phyloP scores from a whole-genome alignment of 2,329 filamentous ascomycete genomes.

The Sporothrix schenckii region DNA sequence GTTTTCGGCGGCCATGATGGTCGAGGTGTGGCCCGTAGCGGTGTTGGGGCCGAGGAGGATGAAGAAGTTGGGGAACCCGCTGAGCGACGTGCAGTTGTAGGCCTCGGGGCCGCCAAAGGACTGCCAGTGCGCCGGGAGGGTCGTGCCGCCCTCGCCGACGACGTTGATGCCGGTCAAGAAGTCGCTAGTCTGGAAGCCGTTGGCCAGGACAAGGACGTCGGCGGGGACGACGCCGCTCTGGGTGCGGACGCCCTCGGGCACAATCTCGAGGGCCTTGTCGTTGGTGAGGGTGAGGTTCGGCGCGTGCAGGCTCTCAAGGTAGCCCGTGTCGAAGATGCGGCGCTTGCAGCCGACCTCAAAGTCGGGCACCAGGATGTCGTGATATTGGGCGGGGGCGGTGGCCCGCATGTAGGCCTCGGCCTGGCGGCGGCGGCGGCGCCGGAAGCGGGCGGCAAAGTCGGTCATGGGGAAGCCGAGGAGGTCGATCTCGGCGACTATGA shows the following conservation, averaged over 20 bases:
- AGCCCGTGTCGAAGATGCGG: conserved; percentile 21
- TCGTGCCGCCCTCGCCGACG: background rate
- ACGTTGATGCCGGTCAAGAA: background rate
- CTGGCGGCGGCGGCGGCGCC: background rate
- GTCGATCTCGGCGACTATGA: background rate
- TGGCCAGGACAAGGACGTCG: conserved; percentile 18
- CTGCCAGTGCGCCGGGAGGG: background rate
- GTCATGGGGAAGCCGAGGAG: conserved; percentile 23
- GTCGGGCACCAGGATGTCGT: conserved; percentile 3
- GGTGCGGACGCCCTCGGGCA: conserved; percentile 15
- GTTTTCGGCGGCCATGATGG: conserved; percentile 15
- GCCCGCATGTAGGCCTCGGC: conserved; percentile 6
- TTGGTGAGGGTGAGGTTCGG: background rate
- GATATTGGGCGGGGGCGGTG: background rate
- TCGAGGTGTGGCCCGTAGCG: conserved; percentile 5
- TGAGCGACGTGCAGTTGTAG: conserved; percentile 6
- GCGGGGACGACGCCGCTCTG: background rate
- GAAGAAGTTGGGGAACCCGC: conserved; percentile 17
- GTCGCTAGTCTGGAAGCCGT: background rate
- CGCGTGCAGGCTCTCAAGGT: background rate
- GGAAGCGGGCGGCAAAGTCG: background rate
- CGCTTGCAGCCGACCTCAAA: conserved; percentile 22
- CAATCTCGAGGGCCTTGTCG: conserved; percentile 6
- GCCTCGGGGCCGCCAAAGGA: background rate
- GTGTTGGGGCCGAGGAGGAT: conserved; percentile 17